phyloP scores from a whole-genome alignment of 2,329 filamentous ascomycete genomes.

The Chaetomium sp. region DNA sequence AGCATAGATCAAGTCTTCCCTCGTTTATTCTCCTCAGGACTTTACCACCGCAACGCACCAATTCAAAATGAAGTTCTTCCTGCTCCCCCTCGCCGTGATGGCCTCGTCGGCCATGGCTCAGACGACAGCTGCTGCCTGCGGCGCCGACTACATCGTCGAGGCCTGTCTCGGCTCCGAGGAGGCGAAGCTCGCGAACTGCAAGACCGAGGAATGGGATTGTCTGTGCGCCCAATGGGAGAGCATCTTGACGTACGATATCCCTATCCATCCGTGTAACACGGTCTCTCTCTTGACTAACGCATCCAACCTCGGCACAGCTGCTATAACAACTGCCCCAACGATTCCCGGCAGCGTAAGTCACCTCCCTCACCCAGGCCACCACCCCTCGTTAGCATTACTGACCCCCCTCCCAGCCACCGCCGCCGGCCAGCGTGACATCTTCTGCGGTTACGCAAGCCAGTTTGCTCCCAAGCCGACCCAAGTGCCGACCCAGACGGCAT shows the following conservation, averaged over 20 bases:
- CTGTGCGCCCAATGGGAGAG: constrained; percentile 49
- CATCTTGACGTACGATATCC: constrained; percentile 48
- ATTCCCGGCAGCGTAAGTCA: constrained; percentile 40
- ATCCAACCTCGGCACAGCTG: constrained; percentile 42
- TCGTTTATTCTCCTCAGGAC: constrained; percentile 6
- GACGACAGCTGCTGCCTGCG: constrained; percentile 43
- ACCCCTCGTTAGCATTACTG: neutral
- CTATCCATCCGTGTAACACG: neutral
- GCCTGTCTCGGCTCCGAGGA: constrained; percentile 48
- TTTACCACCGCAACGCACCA: neutral
- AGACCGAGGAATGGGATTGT: constrained; percentile 49
- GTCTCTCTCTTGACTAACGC: neutral
- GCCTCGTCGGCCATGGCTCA: constrained; percentile 42
- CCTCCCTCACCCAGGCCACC: neutral
- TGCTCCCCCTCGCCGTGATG: constrained; percentile 46
- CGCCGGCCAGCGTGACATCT: constrained; percentile 46
- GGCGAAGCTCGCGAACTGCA: constrained; percentile 45
- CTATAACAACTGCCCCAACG: constrained; percentile 60
- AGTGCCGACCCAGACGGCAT: constrained; percentile 31
- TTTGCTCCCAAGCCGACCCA: constrained; percentile 41
- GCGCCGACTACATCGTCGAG: constrained; percentile 52
- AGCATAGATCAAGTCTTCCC: constrained; percentile 6
- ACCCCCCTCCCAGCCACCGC: constrained; percentile 32
- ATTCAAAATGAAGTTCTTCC: constrained; percentile 48
- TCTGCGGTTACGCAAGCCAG: constrained; percentile 51